Conservation (phyloP, 345 rosid genomes). For the Cochlearia excelsa region DNA sequence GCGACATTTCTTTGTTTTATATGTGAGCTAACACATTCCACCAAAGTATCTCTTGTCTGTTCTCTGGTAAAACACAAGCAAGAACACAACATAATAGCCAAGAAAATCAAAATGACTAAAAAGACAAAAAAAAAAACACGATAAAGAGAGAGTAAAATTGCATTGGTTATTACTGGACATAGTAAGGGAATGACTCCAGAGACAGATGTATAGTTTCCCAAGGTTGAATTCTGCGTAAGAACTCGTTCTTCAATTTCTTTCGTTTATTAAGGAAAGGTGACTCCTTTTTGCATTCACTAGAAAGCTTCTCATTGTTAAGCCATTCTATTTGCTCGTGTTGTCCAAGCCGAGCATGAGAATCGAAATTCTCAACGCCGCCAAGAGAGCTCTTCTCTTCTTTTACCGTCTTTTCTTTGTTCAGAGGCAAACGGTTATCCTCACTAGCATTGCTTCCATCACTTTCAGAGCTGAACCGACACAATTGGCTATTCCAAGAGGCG, state of each 20-base stretch:
- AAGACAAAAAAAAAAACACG: not conserved
- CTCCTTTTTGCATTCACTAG: constrained; percentile 67
- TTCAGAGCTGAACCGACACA: constrained; percentile 66
- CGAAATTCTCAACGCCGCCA: constrained; percentile 38
- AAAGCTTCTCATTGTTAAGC: constrained; percentile 71
- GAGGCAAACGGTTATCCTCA: constrained; percentile 54
- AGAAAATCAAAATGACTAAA: not conserved
- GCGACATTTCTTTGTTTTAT: constrained; percentile 55
- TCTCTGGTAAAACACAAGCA: constrained; percentile 45
- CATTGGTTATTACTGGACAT: constrained; percentile 56
- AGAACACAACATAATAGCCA: constrained; percentile 16
- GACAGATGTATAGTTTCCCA: constrained; percentile 91
- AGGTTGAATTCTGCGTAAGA: constrained; percentile 72
- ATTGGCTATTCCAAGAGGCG: constrained; percentile 38
- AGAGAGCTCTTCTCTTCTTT: constrained; percentile 34
- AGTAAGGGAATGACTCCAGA: constrained; percentile 86
- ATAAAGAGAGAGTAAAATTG: not conserved
- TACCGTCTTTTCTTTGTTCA: constrained; percentile 47
- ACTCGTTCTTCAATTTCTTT: constrained; percentile 71
- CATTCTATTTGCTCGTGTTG: constrained; percentile 93
- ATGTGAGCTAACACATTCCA: constrained; percentile 87
- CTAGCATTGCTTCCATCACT: constrained; percentile 81
- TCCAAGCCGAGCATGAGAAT: constrained; percentile 70
- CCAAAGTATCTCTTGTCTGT: constrained; percentile 60
- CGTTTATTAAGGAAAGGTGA: constrained; percentile 71